Evolutionary conservation across 2,329 filamentous ascomycete genomes (phyloP), one percentile per base, ranked within the genome.

Genomic region (Metarhizium sp.): DNA sequence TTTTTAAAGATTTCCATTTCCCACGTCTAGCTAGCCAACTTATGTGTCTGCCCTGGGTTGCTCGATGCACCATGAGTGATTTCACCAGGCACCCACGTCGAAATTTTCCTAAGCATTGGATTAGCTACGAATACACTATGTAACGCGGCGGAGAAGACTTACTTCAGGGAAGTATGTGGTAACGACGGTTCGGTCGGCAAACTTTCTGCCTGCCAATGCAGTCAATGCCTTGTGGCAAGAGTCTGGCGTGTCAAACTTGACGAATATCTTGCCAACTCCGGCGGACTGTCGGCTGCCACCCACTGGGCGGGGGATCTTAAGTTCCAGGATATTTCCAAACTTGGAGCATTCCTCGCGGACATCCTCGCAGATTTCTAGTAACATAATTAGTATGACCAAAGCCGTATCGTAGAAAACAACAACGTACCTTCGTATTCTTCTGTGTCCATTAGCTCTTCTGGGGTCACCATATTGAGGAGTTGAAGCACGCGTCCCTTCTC

Each of bases 391-490:
- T 49, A 34, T 11, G n/a, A 5, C 6, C 6, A 29, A 48, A 8
- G n/a, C 14, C n/a, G 43, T 36, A 13, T 48, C 50, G 2, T 11
- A 43, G 7, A 4, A 6, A 25, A 11, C 14, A 18, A 6, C 14
- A 36, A 63, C 76, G 67, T 79, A 92, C 92, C 92, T 73, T 96
- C 89, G 66, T 96, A 97, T 66, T 99, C 94, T 40, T 97, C 92
- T 52, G 85, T 86, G 67, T 97, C 92, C 73, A 96, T 84, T 29
- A 99, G 77, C 72, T 99, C 94, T 64, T 99, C 94, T 0, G 91
- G 80, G 0, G 94, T 99, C 40, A 99, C 92, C 94, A 99, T 99
- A 76, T 99, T 99, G 66, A 99, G 82, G 59, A 99, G 77, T 73
- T 96, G 92, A 58, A 99, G 71, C 16, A 99, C 92, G 55, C 89